Base-by-base conservation (phyloP, 2,329 filamentous ascomycete species). In the Exophiala calicioides region DNA sequence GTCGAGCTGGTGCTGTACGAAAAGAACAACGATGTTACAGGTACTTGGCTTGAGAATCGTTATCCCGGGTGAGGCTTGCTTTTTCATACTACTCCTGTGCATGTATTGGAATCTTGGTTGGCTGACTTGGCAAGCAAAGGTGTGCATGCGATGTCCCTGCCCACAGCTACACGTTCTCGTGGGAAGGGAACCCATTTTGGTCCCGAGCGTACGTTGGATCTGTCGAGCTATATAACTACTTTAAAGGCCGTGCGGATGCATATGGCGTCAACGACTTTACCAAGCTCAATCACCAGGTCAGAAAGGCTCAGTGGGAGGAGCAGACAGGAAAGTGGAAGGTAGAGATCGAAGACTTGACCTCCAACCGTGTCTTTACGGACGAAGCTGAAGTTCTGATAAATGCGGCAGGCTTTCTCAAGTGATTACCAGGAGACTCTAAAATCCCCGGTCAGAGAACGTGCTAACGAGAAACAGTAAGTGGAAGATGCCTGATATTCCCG, bases 121-220 rank as follows among this genome's bases (percentile, higher is more conserved):
- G n/a, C n/a, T n/a, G n/a, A n/a, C n/a, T n/a, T n/a, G 34, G 16
- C 16, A 20, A n/a, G 34, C 8, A 42, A 50, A 53, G 26, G 36
- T 49, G 10, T 13, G 31, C 24, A 43, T 51, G 38, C 16, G 31
- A 4, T 52, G 50, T 30, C 3, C 35, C 35, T 3, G 19, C 35
- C 3, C 35, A 38, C 19, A 12, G 19, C 9, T 38, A 38, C 13
- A 21, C 19, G 13, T 26, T 38, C 13, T 38, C 35, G 35, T 38
- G 18, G 18, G 71, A 74, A 4, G 81, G 83, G 0, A 88, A 87
- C 46, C 78, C 75, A 0, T 72, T 85, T 55, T 89, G 85, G 85
- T 76, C 75, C 0, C 81, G 86, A 56, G 73, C 82, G 47, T 88
- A 85, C 58, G 78, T 84, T 0, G 78, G 79, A 31, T 84, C 44